Evolutionary conservation across 257 asterid genomes (phyloP), one percentile per base, ranked within the genome.

Genomic region (Marsdenia floribunda): DNA sequence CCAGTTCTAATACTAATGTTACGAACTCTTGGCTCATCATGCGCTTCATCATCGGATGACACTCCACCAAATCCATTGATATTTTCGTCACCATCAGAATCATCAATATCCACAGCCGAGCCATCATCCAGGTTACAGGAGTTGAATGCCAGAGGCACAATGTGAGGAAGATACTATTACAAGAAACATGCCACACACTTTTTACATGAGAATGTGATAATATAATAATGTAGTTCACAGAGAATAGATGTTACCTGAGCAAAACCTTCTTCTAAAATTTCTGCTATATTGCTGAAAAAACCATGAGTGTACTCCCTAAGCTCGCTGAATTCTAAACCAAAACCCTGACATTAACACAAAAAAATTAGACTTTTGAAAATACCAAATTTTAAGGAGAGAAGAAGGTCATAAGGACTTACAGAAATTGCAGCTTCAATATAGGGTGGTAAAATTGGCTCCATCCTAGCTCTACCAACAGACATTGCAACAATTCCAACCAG

Each of bases 111-210:
- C 84, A 92, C 89, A 74, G 99, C 97, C 77, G 99, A 92, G 66
- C 99, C 99, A 74, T 95, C 99, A 81, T 95, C 99, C 78, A 95
- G 98, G 86, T 95, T 95, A 89, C 99, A 95, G 66, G 98, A 95
- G 72, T 91, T 81, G 72, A 92, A 86, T 37, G 91, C 93, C 82
- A 95, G 80, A 72, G 93, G 97, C 80, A 90, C 94, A 26, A 92
- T 97, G 68, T 90, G 99, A 12, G 96, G 96, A 73, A 95, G 99
- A 81, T 95, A 95, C 99, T 94, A 90, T 82, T 53, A 73, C 80
- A 75, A 83, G 73, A 87, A 38, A 21, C 12, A 70, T 3, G 54
- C 19, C 55, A 52, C 19, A 44, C 15, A 12, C 14, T 49, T 33
- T 6, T 50, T 22, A 15, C 26, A 18, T 33, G 10, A 5, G 37